A percentile compares a stretch with the other conserved stretches of the same genome.
phyloP scores from a whole-genome alignment of 306 rosid genomes.

The Fagus crenata region DNA sequence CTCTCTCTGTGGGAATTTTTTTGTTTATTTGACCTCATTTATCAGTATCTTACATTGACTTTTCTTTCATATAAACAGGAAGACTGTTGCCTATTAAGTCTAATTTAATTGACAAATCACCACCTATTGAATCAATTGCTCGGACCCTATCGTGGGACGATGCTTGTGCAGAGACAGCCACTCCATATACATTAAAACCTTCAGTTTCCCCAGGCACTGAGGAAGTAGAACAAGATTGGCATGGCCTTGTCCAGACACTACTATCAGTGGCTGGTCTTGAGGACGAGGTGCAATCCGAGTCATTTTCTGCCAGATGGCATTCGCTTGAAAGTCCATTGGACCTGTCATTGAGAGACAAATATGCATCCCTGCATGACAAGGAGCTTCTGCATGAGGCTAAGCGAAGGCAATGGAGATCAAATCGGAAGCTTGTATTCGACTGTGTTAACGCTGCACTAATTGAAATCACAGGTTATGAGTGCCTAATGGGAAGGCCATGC shows the following conservation, averaged over 20 bases:
- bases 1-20: conserved; percentile 18
- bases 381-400: conserved; percentile 66
- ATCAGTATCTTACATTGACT: conserved; percentile 9
- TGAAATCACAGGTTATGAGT: conserved; percentile 55
- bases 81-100: conserved; percentile 41
- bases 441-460: conserved; percentile 56
- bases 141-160: conserved; percentile 82
- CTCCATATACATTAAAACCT: conserved; percentile 52
- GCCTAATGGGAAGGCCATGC: conserved; percentile 32
- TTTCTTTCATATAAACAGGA: conserved; percentile 45
- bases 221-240: conserved; percentile 72
- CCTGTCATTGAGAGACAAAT: conserved; percentile 78
- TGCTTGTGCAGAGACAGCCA: conserved; percentile 51
- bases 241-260: conserved; percentile 55
- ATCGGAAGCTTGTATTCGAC: conserved; percentile 76
- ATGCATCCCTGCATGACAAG: conserved; percentile 43
- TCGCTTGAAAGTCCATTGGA: conserved; percentile 76
- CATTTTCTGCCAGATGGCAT: conserved; percentile 55
- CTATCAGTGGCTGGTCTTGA: conserved; percentile 66
- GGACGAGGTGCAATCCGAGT: conserved; percentile 38
- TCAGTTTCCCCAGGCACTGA: conserved; percentile 45
- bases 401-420: conserved; percentile 69
- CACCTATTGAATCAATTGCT: conserved; percentile 87
- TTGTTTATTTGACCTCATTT: conserved; percentile 7
- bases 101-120: conserved; percentile 93